Evolutionary conservation across 352 stramenopile genomes (phyloP).

Genomic region (Detonula confervacea): DNA sequence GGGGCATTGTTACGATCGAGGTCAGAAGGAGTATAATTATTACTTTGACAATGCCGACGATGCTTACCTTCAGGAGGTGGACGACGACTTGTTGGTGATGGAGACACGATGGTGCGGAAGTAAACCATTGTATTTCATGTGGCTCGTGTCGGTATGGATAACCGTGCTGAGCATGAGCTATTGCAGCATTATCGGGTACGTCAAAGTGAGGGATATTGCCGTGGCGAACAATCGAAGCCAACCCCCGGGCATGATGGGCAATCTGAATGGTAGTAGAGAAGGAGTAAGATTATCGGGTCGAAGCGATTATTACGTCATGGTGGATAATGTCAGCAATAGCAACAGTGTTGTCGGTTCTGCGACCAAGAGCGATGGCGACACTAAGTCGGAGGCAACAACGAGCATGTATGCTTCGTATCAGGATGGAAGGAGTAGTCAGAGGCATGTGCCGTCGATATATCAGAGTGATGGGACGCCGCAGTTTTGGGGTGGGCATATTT

Average conservation of each 20-base stretch:
- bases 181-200: slow-evolving; percentile 84
- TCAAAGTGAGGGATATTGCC: slow-evolving; percentile 79
- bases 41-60: slow-evolving; percentile 36
- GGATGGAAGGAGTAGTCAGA: slow-evolving; percentile 18
- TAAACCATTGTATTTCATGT: slow-evolving; percentile 74
- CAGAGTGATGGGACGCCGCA: slow-evolving; percentile 79
- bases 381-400: not conserved
- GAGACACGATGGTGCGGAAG: slow-evolving; percentile 79
- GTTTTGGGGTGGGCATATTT: slow-evolving; percentile 84
- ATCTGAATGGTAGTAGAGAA: slow-evolving; percentile 11
- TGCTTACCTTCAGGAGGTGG: slow-evolving; percentile 44
- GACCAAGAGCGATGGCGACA: not conserved
- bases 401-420: slow-evolving; percentile 45
- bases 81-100: slow-evolving; percentile 68
- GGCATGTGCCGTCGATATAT: slow-evolving; percentile 68
- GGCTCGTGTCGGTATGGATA: slow-evolving; percentile 76
- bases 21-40: slow-evolving; percentile 32
- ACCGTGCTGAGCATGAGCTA: slow-evolving; percentile 74
- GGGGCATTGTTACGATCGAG: slow-evolving; percentile 72
- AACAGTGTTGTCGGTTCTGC: slow-evolving; percentile 13
- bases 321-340: slow-evolving; percentile 45
- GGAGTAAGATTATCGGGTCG: too few species aligned
- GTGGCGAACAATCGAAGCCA: slow-evolving; percentile 76
- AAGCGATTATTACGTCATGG: slow-evolving; percentile 74
- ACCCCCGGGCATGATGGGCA: slow-evolving; percentile 47